phyloP scores from a whole-genome alignment of 495 filamentous ascomycete genomes.

The Hypoxylon perforatum region DNA sequence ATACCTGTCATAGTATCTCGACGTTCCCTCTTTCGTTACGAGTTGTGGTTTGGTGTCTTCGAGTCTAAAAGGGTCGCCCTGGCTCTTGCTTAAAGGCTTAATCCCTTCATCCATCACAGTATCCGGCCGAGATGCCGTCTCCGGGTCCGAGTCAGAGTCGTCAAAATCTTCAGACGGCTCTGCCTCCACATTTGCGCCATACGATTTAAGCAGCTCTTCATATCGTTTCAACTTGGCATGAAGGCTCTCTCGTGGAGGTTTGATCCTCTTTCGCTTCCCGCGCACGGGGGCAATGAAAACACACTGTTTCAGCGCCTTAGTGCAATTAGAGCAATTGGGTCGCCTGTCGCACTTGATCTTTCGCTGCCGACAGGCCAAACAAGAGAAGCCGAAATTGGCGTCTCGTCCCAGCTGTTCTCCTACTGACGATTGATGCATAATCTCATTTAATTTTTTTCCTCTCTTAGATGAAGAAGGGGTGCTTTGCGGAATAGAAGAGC shows the following conservation, averaged over 20 bases:
- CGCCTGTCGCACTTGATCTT: slow-evolving; percentile 73
- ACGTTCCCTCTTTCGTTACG: slow-evolving; percentile 28
- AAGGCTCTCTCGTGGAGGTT: slow-evolving; percentile 44
- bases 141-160: slow-evolving; percentile 26
- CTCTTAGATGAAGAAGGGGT: background rate
- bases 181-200: slow-evolving; percentile 30
- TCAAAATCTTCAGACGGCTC: slow-evolving; percentile 24
- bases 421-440: slow-evolving; percentile 14
- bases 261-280: slow-evolving; percentile 56
- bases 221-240: slow-evolving; percentile 49
- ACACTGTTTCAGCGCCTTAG: slow-evolving; percentile 55
- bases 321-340: slow-evolving; percentile 61
- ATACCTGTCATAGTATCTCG: slow-evolving; percentile 38
- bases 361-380: slow-evolving; percentile 66
- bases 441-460: background rate
- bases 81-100: background rate
- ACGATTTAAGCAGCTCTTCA: slow-evolving; percentile 32
- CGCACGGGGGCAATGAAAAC: slow-evolving; percentile 53
- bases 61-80: slow-evolving; percentile 2
- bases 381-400: slow-evolving; percentile 26
- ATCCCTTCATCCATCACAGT: slow-evolving; percentile 5
- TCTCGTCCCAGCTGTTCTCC: background rate
- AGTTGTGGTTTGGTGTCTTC: slow-evolving; percentile 26
- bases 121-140: slow-evolving; percentile 19
- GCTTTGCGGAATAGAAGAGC: no score